phyloP scores from a whole-genome alignment of 768 basidiomycete species.

The Xerocomellus intermedius region DNA sequence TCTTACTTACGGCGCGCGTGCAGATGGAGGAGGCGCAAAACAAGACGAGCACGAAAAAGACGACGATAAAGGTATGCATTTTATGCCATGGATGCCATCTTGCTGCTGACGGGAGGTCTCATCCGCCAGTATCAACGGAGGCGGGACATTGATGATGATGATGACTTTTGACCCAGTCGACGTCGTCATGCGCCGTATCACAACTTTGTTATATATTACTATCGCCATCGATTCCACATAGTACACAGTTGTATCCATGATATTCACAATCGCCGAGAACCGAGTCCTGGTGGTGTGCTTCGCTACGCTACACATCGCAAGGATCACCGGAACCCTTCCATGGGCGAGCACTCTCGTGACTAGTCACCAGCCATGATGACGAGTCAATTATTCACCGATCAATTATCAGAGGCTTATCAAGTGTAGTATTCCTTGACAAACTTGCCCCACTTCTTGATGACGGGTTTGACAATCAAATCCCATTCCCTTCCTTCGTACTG shows the following conservation, averaged over 20 bases:
- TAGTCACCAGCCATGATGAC: background rate
- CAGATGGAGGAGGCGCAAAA: conserved; percentile 58
- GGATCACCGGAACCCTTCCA: background rate
- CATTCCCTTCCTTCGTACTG: conserved; percentile 65
- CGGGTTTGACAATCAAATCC: conserved; percentile 70
- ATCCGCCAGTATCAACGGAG: conserved; percentile 56
- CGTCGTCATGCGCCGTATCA: background rate
- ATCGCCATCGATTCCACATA: background rate
- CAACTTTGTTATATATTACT: background rate
- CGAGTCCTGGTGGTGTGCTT: background rate
- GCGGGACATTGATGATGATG: conserved; percentile 62
- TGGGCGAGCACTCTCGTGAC: background rate
- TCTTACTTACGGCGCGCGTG: conserved; percentile 1
- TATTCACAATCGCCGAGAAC: background rate
- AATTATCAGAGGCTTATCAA: conserved; percentile 11
- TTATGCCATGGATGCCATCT: background rate
- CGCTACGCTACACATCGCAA: background rate
- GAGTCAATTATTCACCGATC: background rate
- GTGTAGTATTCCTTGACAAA: conserved; percentile 47
- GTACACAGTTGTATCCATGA: background rate
- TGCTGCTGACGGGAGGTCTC: conserved; percentile 1
- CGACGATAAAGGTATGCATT: conserved; percentile 53
- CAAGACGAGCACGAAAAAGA: conserved; percentile 50
- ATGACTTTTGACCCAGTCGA: conserved; percentile 41
- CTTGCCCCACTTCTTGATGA: conserved; percentile 74